Evolutionary conservation across 2,329 filamentous ascomycete genomes (phyloP).

Genomic region (Dothiorella sarmentorum): DNA sequence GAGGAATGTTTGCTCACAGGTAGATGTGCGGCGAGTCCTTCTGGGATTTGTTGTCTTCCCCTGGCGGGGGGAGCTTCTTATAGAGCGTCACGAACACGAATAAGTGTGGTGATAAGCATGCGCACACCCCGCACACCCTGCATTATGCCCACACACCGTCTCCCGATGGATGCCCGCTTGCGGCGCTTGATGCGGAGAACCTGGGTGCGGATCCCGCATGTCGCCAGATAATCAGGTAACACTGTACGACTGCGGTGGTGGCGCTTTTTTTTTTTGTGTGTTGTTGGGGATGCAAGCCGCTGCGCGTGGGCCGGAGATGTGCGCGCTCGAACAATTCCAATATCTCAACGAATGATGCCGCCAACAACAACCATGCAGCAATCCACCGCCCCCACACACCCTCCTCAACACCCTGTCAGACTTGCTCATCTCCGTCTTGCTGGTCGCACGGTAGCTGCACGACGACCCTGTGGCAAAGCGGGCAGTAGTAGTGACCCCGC

Average conservation of each 20-base stretch:
- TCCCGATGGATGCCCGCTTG: not conserved
- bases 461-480: constrained; percentile 2
- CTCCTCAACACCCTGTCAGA: too few species aligned
- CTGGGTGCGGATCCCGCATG: not conserved
- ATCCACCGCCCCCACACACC: too few species aligned
- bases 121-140: not conserved
- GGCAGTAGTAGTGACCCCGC: not conserved
- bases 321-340: not conserved
- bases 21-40: too few species aligned
- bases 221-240: not conserved
- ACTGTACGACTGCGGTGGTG: not conserved
- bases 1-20: too few species aligned
- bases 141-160: not conserved
- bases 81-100: not conserved
- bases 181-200: constrained; percentile 1
- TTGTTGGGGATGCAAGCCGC: constrained; percentile 13
- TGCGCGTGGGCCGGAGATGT: not conserved
- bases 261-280: not conserved
- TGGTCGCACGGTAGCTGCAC: not conserved
- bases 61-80: not conserved
- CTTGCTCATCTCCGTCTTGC: not conserved
- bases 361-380: too few species aligned
- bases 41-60: too few species aligned
- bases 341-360: too few species aligned
- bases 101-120: not conserved